Conservation (phyloP, 2,329 filamentous ascomycete genomes). For the Trichophyton mentagrophytes region DNA sequence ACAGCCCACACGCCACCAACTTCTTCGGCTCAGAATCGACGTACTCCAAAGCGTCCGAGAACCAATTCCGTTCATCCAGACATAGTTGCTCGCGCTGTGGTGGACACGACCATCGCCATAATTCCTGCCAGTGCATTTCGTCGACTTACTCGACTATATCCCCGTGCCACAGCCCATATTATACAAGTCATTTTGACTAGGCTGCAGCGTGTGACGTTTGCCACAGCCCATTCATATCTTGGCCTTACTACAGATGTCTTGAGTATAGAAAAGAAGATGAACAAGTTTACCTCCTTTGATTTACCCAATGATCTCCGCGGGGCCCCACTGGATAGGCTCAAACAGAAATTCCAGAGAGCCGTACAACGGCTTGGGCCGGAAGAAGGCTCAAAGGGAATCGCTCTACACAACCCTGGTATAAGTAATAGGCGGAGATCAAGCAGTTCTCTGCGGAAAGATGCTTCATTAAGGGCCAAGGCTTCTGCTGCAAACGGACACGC, state of each 20-base stretch:
- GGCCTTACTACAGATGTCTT: constrained; percentile 84
- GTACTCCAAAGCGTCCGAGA: constrained; percentile 33
- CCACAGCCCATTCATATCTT: constrained; percentile 88
- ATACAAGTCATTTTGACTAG: constrained; percentile 94
- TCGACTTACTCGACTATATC: constrained; percentile 82
- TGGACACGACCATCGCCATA: constrained; percentile 95
- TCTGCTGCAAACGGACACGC: constrained; percentile 27
- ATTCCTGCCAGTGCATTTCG: constrained; percentile 95
- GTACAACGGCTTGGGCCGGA: constrained; percentile 68
- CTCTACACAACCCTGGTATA: constrained; percentile 67
- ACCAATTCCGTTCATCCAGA: constrained; percentile 72
- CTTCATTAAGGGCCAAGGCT: constrained; percentile 54
- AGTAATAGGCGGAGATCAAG: constrained; percentile 59
- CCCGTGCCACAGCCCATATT: constrained; percentile 91
- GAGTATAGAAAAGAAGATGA: constrained; percentile 85
- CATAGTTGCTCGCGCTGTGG: constrained; percentile 87
- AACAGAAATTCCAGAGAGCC: constrained; percentile 83
- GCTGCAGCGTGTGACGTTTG: constrained; percentile 84
- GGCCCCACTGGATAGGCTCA: constrained; percentile 66
- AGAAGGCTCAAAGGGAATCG: constrained; percentile 82
- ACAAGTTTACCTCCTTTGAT: constrained; percentile 81
- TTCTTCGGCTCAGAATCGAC: constrained; percentile 31
- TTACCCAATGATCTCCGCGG: constrained; percentile 83
- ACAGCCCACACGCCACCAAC: constrained; percentile 3
- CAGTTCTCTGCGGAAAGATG: constrained; percentile 65